A percentile compares a stretch with the other conserved stretches of the same genome.
Conservation (phyloP, 2,329 filamentous ascomycete genomes). For the Fusarium goolgardi region DNA sequence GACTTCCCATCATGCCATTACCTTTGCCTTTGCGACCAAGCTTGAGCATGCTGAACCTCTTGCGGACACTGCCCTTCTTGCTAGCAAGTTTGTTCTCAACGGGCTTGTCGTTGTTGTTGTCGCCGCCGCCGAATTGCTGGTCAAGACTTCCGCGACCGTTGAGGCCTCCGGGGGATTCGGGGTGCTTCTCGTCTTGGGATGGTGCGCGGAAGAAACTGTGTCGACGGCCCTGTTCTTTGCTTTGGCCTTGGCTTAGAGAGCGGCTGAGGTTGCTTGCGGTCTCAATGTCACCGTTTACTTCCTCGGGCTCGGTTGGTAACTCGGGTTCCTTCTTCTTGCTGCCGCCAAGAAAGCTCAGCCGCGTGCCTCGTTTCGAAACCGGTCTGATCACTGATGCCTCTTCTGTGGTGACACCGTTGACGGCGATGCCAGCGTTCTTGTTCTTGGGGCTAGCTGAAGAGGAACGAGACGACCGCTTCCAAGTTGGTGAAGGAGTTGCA, state of each 20-base stretch:
- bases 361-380: conserved; percentile 63
- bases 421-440: conserved; percentile 50
- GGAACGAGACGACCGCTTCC: conserved; percentile 63
- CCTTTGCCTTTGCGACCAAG: conserved; percentile 75
- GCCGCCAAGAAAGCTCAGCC: conserved; percentile 68
- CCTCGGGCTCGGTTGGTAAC: conserved; percentile 48
- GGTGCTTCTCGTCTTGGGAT: conserved; percentile 47
- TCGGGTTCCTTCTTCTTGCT: conserved; percentile 60
- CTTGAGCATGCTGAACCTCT: conserved; percentile 81
- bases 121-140: conserved; percentile 43
- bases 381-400: conserved; percentile 64
- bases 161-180: conserved; percentile 44
- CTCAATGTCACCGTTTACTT: conserved; percentile 48
- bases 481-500: conserved; percentile 58
- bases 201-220: conserved; percentile 60
- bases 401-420: conserved; percentile 56
- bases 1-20: conserved; percentile 63
- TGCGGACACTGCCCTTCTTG: conserved; percentile 75
- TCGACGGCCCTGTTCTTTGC: conserved; percentile 51
- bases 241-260: conserved; percentile 43
- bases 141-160: conserved; percentile 48
- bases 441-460: conserved; percentile 52
- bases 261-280: conserved; percentile 50
- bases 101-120: conserved; percentile 42
- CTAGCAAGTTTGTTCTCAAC: conserved; percentile 51